Percentiles rank a stretch among this genome's conserved stretches.
These are phyloP conservation scores for Kingdonia uniflora DNA, from an alignment of 164 flowering plant genomes.

Conservation along the genomic window DNA sequence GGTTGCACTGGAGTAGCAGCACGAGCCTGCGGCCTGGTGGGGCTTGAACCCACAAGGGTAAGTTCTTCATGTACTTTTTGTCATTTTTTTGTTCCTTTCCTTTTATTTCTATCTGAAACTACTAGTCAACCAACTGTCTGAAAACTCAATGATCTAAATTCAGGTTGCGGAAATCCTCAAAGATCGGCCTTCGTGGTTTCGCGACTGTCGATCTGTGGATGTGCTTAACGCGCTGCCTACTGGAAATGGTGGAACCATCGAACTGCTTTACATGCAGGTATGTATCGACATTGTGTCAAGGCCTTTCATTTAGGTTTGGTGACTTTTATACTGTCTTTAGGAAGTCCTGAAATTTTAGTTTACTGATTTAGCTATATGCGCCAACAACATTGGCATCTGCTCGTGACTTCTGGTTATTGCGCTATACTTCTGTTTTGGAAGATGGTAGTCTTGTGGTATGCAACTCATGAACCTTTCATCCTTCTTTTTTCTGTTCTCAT, in stretches of 20 bases:
- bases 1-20: constrained; percentile 96
- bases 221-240: constrained; percentile 78
- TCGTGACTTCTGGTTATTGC: constrained; percentile 92
- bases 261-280: constrained; percentile 97
- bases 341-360: neutral
- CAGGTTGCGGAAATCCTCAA: constrained; percentile 97
- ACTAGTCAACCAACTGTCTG: neutral
- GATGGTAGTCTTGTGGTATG: constrained; percentile 99
- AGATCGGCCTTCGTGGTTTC: constrained; percentile 92
- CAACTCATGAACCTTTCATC: constrained; percentile 1
- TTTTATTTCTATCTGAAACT: neutral
- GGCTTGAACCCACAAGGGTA: constrained; percentile 90
- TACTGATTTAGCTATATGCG: constrained; percentile 63
- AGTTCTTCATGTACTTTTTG: constrained; percentile 5
- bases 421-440: constrained; percentile 81
- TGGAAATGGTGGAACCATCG: constrained; percentile 96
- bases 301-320: neutral
- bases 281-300: neutral
- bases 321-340: neutral
- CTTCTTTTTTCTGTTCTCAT: neutral
- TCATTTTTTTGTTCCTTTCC: neutral
- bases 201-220: constrained; percentile 92
- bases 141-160: constrained; percentile 1
- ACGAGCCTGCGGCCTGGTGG: constrained; percentile 92
- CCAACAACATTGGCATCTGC: constrained; percentile 98